Percentiles rank a stretch among this genome's conserved stretches.
phyloP scores from a whole-genome alignment of 1,284 basidiomycete genomes.

The Salmacisia buchloeana region DNA sequence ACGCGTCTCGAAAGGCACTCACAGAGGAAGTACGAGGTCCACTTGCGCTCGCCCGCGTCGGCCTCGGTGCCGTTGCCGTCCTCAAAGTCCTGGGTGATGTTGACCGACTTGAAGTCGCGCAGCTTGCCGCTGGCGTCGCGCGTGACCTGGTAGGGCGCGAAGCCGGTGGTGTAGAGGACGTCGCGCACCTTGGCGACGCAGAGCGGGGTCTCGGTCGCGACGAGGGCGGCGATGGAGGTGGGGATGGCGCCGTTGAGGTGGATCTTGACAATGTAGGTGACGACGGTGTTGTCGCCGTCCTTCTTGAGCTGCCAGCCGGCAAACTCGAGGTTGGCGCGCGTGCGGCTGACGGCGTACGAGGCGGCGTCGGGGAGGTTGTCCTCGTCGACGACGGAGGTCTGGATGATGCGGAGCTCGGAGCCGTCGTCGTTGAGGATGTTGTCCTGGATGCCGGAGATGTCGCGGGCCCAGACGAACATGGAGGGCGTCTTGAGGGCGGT shows the following conservation, averaged over 20 bases:
- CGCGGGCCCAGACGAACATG: slow-evolving; percentile 44
- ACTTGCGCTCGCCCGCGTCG: slow-evolving; percentile 25
- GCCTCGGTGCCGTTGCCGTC: slow-evolving; percentile 36
- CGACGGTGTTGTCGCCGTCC: slow-evolving; percentile 29
- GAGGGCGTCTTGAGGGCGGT: slow-evolving; percentile 38
- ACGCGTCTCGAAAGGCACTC: slow-evolving; percentile 4
- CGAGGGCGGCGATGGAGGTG: slow-evolving; percentile 31
- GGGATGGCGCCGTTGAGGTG: slow-evolving; percentile 40
- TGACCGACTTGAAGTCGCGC: slow-evolving; percentile 15
- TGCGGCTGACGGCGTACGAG: slow-evolving; percentile 34
- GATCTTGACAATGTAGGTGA: slow-evolving; percentile 43
- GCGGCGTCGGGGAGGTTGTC: slow-evolving; percentile 37
- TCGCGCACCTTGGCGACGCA: slow-evolving; percentile 40
- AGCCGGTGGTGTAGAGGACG: slow-evolving; percentile 30
- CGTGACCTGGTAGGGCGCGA: slow-evolving; percentile 29
- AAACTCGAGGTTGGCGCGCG: slow-evolving; percentile 38
- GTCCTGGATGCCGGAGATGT: slow-evolving; percentile 43
- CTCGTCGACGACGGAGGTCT: slow-evolving; percentile 35
- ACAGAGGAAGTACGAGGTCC: slow-evolving; percentile 33
- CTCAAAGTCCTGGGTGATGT: slow-evolving; percentile 28
- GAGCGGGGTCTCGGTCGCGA: slow-evolving; percentile 44
- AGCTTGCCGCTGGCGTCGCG: slow-evolving; percentile 17
- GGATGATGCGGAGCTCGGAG: slow-evolving; percentile 25
- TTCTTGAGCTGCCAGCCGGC: slow-evolving; percentile 33
- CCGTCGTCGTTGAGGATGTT: slow-evolving; percentile 20